Base-by-base conservation (phyloP, 2,329 filamentous ascomycete species). In the Venturia oleaginea region DNA sequence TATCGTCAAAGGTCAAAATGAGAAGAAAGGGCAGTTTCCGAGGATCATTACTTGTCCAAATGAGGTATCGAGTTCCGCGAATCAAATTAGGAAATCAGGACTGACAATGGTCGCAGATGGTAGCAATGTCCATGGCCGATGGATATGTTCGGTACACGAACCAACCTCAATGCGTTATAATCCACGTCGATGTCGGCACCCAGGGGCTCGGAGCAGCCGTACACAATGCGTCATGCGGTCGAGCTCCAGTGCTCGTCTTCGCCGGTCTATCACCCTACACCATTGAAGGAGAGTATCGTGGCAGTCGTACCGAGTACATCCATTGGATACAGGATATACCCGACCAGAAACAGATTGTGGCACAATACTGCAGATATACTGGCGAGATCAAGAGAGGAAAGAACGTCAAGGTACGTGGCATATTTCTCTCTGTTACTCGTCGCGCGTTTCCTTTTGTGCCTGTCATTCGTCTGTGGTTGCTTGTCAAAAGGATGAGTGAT, bases 301-400 rank as follows among this genome's bases (percentile, higher is more conserved):
- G 90, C 15, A 76, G 73, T 67, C 69, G 90, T 63, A 92, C 89
- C 1, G 90, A 93, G 75, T 92, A 90, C 73, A 92, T 92, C 69
- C 90, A 93, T 73, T 93, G 90, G 89, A 88, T 92, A 38, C 90
- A 93, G 71, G 89, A 93, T 74, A 87, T 92, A 2, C 89, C 88
- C 0, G 89, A 93, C 70, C 90, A 93, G 74, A 90, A 88, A 73
- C 83, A 86, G 70, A 92, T 96, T 66, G 79, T 96, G 3, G 80
- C 84, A 0, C 91, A 96, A 77, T 96, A 96, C 75, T 96, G 92
- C 73, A 84, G 91, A 11, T 96, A 94, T 71, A 78, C 87, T 0
- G 90, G 82, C 3, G 92, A 96, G 77, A 86, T 96, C 74, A 92
- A 92, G 77, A 88, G 88, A 2, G 91, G 90, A 19, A 84, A 84